Conservation (phyloP, 2,329 filamentous ascomycete species). For the Aspergillus uvarum region DNA sequence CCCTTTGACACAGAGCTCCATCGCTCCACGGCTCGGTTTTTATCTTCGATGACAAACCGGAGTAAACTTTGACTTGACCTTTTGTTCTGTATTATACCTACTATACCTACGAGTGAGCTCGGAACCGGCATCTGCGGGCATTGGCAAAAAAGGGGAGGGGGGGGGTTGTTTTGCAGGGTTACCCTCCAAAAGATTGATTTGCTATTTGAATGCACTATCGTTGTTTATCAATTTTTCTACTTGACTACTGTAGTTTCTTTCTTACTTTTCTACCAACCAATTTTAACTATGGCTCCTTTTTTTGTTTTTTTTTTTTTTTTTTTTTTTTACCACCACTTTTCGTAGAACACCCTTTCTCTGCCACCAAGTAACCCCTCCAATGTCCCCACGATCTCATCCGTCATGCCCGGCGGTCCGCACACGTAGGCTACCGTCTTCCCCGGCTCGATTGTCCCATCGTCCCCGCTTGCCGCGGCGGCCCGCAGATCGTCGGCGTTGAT, state of each 20-base stretch:
- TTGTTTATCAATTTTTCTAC: neutral
- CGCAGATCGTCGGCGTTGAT: conserved; percentile 40
- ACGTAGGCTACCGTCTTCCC: conserved; percentile 60
- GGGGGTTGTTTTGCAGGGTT: too few species aligned
- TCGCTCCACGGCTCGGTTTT: neutral
- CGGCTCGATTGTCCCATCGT: conserved; percentile 27
- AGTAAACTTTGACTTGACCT: too few species aligned
- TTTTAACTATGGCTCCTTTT: too few species aligned
- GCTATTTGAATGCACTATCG: too few species aligned
- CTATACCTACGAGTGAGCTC: neutral
- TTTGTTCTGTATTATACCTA: neutral
- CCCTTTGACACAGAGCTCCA: neutral
- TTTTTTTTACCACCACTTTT: conserved; percentile 62
- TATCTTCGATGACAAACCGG: neutral
- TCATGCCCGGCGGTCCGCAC: conserved; percentile 69
- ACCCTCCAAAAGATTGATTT: too few species aligned
- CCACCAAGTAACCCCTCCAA: conserved; percentile 44
- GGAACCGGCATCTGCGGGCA: neutral
- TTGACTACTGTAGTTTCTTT: neutral
- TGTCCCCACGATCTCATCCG: conserved; percentile 60
- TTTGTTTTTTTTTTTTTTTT: too few species aligned
- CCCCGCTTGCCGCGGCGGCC: conserved; percentile 30
- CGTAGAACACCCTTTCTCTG: conserved; percentile 53
- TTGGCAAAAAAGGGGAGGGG: too few species aligned
- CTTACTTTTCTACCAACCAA: too few species aligned